phyloP scores from a whole-genome alignment of 2,329 filamentous ascomycete genomes.

The Hypoxylon sp. region DNA sequence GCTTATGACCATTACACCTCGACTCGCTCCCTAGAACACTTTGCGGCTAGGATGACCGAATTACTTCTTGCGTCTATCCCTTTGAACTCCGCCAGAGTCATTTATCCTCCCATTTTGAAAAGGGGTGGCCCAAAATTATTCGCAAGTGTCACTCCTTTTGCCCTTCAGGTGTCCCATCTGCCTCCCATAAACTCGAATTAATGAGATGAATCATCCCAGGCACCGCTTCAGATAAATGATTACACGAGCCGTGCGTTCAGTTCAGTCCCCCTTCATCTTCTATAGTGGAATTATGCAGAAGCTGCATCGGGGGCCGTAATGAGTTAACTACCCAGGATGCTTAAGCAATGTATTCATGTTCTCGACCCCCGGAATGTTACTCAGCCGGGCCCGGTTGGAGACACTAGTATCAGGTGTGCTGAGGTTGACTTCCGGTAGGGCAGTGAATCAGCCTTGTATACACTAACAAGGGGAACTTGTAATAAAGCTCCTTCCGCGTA shows the following conservation, averaged over 20 bases:
- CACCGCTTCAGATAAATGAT: background rate
- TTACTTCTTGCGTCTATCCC: background rate
- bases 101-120: background rate
- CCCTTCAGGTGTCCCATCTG: background rate
- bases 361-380: conserved; percentile 5
- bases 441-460: conserved; percentile 14
- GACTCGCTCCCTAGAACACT: background rate
- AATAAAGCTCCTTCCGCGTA: conserved; percentile 16
- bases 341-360: conserved; percentile 4
- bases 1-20: background rate
- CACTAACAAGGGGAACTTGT: conserved; percentile 8
- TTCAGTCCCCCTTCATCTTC: background rate
- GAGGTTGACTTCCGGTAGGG: conserved; percentile 7
- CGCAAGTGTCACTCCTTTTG: background rate
- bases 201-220: background rate
- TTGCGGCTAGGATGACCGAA: background rate
- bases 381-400: background rate
- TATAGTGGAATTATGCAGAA: background rate
- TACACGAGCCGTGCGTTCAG: background rate
- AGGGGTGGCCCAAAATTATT: background rate
- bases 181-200: background rate
- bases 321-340: background rate
- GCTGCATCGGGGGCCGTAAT: conserved; percentile 1
- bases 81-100: background rate
- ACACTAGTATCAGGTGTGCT: conserved; percentile 6